phyloP scores from a whole-genome alignment of 257 asterid species.

The Verbena officinalis region DNA sequence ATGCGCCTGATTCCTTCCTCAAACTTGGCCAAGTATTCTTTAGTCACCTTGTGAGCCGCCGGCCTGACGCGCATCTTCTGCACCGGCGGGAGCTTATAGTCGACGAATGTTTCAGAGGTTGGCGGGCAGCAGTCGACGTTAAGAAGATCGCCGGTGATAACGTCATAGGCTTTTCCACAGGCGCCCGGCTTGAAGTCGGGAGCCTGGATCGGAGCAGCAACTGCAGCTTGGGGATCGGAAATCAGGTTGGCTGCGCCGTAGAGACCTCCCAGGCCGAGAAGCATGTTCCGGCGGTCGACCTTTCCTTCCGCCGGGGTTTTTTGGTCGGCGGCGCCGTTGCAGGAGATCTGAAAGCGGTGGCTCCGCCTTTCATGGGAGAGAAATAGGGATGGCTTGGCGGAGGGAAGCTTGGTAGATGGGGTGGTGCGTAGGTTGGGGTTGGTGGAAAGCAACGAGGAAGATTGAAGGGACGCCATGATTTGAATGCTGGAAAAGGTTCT shows the following conservation, averaged over 20 bases:
- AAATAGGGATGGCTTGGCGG: constrained; percentile 39
- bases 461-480: constrained; percentile 41
- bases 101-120: constrained; percentile 9
- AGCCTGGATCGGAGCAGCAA: constrained; percentile 31
- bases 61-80: constrained; percentile 30
- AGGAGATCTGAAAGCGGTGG: constrained; percentile 37
- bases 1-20: constrained; percentile 33
- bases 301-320: constrained; percentile 13
- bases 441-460: constrained; percentile 24
- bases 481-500: not conserved
- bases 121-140: constrained; percentile 56
- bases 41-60: constrained; percentile 39
- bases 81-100: constrained; percentile 37
- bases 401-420: constrained; percentile 21
- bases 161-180: constrained; percentile 34
- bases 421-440: constrained; percentile 4
- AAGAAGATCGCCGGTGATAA: constrained; percentile 2
- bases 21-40: constrained; percentile 37
- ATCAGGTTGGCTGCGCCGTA: constrained; percentile 40
- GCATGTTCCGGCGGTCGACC: constrained; percentile 46
- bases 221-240: constrained; percentile 12
- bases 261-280: constrained; percentile 40
- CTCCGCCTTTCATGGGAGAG: constrained; percentile 16
- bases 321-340: constrained; percentile 25
- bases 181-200: constrained; percentile 32